A percentile compares a stretch with the other conserved stretches of the same genome.
These are phyloP conservation scores for Scutellaria minor DNA, from an alignment of 257 asterid genomes.

Conservation along the genomic window DNA sequence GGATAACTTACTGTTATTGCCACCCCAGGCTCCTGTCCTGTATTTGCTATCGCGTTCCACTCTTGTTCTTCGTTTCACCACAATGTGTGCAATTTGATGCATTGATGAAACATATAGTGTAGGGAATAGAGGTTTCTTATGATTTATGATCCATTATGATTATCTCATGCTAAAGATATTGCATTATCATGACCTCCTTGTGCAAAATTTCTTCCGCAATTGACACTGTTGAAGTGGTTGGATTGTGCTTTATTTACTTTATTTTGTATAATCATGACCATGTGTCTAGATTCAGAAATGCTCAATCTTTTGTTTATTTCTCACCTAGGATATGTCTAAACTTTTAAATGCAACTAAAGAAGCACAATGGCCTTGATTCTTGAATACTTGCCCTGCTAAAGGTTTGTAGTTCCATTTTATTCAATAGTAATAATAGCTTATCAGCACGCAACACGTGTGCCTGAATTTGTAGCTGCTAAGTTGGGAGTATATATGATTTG, in stretches of 20 bases:
- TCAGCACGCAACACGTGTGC: not conserved
- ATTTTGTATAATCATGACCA: conserved; percentile 4
- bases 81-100: not conserved
- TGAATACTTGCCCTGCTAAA: not conserved
- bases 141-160: not conserved
- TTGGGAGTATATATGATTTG: not conserved
- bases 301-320: conserved; percentile 10
- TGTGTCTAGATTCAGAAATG: not conserved
- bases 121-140: not conserved
- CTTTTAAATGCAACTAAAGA: not conserved
- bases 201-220: conserved; percentile 6
- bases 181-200: conserved; percentile 7
- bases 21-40: not conserved
- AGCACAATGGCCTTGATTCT: not conserved
- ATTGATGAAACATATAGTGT: not conserved
- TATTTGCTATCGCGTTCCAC: not conserved
- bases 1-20: not conserved
- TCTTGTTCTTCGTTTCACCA: not conserved
- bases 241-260: not conserved
- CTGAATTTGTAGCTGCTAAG: not conserved
- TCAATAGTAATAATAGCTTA: not conserved
- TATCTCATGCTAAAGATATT: conserved; percentile 16
- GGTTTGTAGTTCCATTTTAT: not conserved
- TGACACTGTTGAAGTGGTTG: not conserved
- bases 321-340: not conserved